Evolutionary conservation across 2,329 filamentous ascomycete species (phyloP).

Genomic region (Fusarium multiceps): DNA sequence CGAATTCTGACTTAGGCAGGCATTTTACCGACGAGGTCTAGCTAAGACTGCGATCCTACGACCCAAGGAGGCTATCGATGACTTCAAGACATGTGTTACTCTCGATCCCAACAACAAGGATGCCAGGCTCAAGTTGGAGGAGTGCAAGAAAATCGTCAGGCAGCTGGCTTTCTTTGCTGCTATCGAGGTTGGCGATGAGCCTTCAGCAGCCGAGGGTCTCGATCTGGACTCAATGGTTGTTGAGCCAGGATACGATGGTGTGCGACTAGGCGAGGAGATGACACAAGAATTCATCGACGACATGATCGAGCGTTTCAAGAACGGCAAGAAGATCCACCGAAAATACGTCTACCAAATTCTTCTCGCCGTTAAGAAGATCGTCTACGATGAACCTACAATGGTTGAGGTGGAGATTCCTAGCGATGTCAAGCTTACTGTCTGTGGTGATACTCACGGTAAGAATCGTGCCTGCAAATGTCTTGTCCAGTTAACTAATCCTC

Average conservation of each 20-base stretch:
- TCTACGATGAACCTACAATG: conserved; percentile 96
- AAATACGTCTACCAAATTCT: conserved; percentile 99
- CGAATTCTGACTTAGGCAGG: conserved; percentile 61
- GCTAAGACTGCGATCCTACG: conserved; percentile 91
- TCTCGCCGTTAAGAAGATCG: conserved; percentile 86
- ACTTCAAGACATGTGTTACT: conserved; percentile 91
- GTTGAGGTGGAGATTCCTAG: conserved; percentile 87
- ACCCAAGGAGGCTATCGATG: conserved; percentile 86
- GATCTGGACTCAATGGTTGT: conserved; percentile 88
- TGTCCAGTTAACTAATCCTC: conserved; percentile 37
- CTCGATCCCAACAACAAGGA: conserved; percentile 90
- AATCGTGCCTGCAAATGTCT: conserved; percentile 18
- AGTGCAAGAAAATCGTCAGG: conserved; percentile 95
- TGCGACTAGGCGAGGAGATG: conserved; percentile 82
- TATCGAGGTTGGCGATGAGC: conserved; percentile 92
- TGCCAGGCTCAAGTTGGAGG: conserved; percentile 88
- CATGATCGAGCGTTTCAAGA: conserved; percentile 96
- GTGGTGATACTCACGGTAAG: conserved; percentile 94
- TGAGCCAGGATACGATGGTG: conserved; percentile 87
- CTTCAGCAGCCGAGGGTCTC: conserved; percentile 89
- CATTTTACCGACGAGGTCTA: conserved; percentile 92
- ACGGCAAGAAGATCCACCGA: conserved; percentile 91
- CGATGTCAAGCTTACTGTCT: conserved; percentile 87
- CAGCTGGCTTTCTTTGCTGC: conserved; percentile 93
- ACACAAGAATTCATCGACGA: conserved; percentile 97